These are phyloP conservation scores for Nectriaceae sp. DNA, from an alignment of 2,329 filamentous ascomycete species.

Conservation along the genomic window DNA sequence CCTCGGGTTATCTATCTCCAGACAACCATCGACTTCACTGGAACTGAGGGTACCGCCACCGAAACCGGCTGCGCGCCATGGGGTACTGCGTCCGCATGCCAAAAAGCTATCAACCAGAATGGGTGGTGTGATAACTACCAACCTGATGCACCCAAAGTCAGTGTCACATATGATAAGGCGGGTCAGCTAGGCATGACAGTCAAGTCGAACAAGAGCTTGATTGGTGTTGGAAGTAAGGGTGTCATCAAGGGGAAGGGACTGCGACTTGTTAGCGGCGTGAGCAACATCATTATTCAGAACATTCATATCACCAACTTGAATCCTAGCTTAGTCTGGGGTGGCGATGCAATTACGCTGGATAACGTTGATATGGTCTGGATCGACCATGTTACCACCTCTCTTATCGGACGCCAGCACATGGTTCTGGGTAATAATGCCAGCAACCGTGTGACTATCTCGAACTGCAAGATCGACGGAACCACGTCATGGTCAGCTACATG, in stretches of 20 bases:
- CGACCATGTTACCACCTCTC: conserved; percentile 57
- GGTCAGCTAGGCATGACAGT: conserved; percentile 52
- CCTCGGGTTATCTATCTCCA: conserved; percentile 60
- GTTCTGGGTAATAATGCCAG: conserved; percentile 56
- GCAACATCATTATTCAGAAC: conserved; percentile 64
- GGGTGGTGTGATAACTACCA: conserved; percentile 62
- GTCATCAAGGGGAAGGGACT: conserved; percentile 61
- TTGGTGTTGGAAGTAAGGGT: conserved; percentile 54
- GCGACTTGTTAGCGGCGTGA: conserved; percentile 46
- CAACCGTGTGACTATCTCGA: conserved; percentile 60
- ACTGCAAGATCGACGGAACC: conserved; percentile 59
- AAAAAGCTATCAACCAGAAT: conserved; percentile 62
- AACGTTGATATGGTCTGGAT: conserved; percentile 50
- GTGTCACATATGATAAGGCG: conserved; percentile 53
- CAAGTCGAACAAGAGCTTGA: conserved; percentile 57
- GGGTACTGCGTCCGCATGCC: conserved; percentile 54
- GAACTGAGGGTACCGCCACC: conserved; percentile 53
- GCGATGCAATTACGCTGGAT: conserved; percentile 57
- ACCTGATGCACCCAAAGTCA: conserved; percentile 46
- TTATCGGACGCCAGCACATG: conserved; percentile 61
- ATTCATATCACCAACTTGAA: conserved; percentile 57
- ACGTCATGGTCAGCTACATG: conserved; percentile 58
- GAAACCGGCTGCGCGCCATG: conserved; percentile 60
- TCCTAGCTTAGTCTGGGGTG: conserved; percentile 60
- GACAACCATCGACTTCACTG: conserved; percentile 58